Evolutionary conservation across 2,329 filamentous ascomycete species (phyloP), one percentile per base, ranked within the genome.

Genomic region (Xylaria sp.): DNA sequence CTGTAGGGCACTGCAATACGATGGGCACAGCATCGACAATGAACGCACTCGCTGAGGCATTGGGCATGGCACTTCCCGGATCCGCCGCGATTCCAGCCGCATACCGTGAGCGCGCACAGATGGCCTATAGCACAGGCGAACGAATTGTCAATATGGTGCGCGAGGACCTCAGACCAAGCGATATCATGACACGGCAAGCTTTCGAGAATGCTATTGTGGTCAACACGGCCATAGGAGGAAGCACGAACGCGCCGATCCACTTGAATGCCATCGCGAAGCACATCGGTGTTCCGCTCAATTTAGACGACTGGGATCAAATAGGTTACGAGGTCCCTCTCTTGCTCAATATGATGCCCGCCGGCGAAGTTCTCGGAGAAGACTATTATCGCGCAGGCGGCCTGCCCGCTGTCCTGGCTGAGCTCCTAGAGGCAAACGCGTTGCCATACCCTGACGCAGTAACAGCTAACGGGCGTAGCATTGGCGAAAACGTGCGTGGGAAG

Each of bases 231-330:
- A 86, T 88, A 63, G 86, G 86, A 32, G 86, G 86, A 15, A 86
- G 84, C 70, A 87, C 86, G 3, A 88, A 88, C 70, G 86, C 86
- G 0, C 85, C 86, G 0, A 87, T 88, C 58, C 86, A 88, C 74
- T 77, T 88, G 57, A 85, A 83, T 48, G 86, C 86, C 10, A 82
- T 88, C 25, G 86, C 86, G 2, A 85, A 84, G 68, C 86, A 88
- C 63, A 82, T 86, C 12, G 85, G 85, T 1, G 82, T 88, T 1
- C 76, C 81, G 0, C 76, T 88, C 0, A 80, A 82, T 13, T 75
- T 87, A 39, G 83, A 88, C 69, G 86, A 88, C 74, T 88, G 86
- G 85, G 86, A 88, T 73, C 74, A 73, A 0, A 75, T 87, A 18
- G 86, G 86, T 2, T 85, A 83, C 71, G 74, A 80, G 7, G 80